These are phyloP conservation scores for Myxozyma monticola DNA, from an alignment of 805 yeast species.

Conservation along the genomic window DNA sequence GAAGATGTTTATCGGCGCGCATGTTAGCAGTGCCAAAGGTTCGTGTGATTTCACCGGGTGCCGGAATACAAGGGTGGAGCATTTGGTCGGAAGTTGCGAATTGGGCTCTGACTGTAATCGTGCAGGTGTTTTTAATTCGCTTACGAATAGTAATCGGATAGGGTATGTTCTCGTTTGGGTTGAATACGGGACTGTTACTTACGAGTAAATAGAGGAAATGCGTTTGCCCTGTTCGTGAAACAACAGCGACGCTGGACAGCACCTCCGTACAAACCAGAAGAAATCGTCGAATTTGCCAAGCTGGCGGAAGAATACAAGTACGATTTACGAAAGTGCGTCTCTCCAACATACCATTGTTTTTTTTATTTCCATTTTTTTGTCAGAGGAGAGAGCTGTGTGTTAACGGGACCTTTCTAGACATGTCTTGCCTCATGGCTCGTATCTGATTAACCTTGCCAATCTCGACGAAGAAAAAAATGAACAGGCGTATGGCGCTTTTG, in stretches of 20 bases:
- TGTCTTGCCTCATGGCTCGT: constrained; percentile 91
- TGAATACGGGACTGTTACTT: neutral
- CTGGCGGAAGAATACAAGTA: constrained; percentile 64
- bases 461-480: constrained; percentile 79
- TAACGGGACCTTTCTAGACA: constrained; percentile 43
- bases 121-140: constrained; percentile 61
- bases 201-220: constrained; percentile 52
- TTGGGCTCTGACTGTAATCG: neutral
- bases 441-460: constrained; percentile 87
- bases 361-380: neutral
- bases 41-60: too few species aligned
- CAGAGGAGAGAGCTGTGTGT: neutral
- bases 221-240: constrained; percentile 88
- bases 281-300: constrained; percentile 62
- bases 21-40: constrained; percentile 27
- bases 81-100: too few species aligned
- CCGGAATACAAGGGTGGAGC: too few species aligned
- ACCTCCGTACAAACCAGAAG: constrained; percentile 68
- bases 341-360: neutral
- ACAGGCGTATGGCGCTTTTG: constrained; percentile 71
- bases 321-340: constrained; percentile 55
- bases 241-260: constrained; percentile 91
- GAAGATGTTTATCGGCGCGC: constrained; percentile 34
- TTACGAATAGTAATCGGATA: constrained; percentile 55
- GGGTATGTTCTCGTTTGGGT: constrained; percentile 41